phyloP scores from a whole-genome alignment of 345 rosid genomes.

The Hibiscus mutabilis region DNA sequence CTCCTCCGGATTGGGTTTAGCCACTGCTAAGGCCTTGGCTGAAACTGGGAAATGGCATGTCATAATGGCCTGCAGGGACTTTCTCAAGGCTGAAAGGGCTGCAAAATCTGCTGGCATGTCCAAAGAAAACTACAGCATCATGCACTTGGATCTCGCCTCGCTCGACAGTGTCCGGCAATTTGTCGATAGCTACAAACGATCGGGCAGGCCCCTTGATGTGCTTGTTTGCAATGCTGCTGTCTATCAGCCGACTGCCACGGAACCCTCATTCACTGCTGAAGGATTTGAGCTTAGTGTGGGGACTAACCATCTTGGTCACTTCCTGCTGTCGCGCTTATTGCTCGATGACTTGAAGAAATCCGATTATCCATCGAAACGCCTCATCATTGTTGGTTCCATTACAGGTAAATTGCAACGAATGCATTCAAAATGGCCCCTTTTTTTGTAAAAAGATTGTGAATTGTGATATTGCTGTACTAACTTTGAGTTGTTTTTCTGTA shows the following conservation, averaged over 20 bases:
- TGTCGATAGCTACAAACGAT: conserved; percentile 57
- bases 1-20: conserved; percentile 81
- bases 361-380: conserved; percentile 79
- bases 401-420: conserved; percentile 44
- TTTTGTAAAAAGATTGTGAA: neutral
- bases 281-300: conserved; percentile 94
- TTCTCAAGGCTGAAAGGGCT: conserved; percentile 84
- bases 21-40: conserved; percentile 78
- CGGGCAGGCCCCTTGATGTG: conserved; percentile 70
- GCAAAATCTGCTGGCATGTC: conserved; percentile 81
- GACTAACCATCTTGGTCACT: conserved; percentile 94
- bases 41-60: conserved; percentile 29
- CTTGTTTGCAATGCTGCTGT: conserved; percentile 94
- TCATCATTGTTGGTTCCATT: conserved; percentile 29
- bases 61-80: conserved; percentile 92
- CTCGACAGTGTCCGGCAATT: conserved; percentile 88
- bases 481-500: conserved; percentile 1
- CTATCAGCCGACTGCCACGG: conserved; percentile 84
- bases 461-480: conserved; percentile 6
- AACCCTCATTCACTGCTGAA: conserved; percentile 88
- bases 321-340: conserved; percentile 76
- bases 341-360: conserved; percentile 73
- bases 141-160: conserved; percentile 95
- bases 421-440: neutral
- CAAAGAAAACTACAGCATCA: conserved; percentile 72